phyloP scores from a whole-genome alignment of 1,284 basidiomycete species.

The Inonotus hispidus region DNA sequence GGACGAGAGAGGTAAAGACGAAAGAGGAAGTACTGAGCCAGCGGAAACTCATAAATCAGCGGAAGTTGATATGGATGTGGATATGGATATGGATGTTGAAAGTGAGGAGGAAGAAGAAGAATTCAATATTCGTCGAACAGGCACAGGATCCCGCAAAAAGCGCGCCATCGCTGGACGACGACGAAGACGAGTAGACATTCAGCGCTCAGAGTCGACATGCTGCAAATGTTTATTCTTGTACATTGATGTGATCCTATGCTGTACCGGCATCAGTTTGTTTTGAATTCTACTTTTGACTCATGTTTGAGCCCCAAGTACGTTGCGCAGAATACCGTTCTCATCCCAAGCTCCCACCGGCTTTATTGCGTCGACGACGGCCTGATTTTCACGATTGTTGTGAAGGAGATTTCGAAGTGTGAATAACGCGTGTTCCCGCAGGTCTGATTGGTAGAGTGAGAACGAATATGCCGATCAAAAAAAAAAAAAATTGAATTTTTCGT shows the following conservation, averaged over 20 bases:
- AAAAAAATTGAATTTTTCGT: not conserved
- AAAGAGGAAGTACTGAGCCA: slow-evolving; percentile 28
- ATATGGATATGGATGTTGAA: slow-evolving; percentile 75
- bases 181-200: slow-evolving; percentile 45
- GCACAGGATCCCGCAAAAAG: slow-evolving; percentile 46
- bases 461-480: not conserved
- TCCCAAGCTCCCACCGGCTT: slow-evolving; percentile 57
- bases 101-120: slow-evolving; percentile 65
- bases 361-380: slow-evolving; percentile 69
- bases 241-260: not conserved
- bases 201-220: slow-evolving; percentile 1
- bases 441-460: slow-evolving; percentile 34
- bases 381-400: slow-evolving; percentile 70
- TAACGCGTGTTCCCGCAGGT: slow-evolving; percentile 85
- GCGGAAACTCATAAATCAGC: slow-evolving; percentile 34
- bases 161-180: slow-evolving; percentile 52
- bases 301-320: slow-evolving; percentile 25
- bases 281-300: not conserved
- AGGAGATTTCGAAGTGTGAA: slow-evolving; percentile 78
- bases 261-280: not conserved
- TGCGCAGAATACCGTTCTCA: slow-evolving; percentile 49
- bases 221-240: not conserved
- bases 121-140: slow-evolving; percentile 50
- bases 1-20: slow-evolving; percentile 19
- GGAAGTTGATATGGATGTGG: slow-evolving; percentile 34